Percentiles rank a stretch among this genome's conserved stretches.
Conservation (phyloP, 192 early-diverging fungal species). For the Coemansia reversa region DNA sequence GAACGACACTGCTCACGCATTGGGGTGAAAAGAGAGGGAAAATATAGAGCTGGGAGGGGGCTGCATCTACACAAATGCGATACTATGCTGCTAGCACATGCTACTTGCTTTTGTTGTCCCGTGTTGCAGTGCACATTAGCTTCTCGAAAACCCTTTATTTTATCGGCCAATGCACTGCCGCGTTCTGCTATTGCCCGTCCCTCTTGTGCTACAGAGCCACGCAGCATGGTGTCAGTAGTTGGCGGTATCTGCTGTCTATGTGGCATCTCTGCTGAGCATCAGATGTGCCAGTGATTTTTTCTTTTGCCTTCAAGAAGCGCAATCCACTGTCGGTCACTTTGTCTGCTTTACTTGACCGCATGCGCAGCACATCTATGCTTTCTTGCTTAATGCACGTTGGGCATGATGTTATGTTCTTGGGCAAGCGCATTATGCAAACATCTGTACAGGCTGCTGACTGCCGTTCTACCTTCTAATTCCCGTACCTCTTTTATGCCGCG, state of each 20-base stretch:
- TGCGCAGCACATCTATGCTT: background rate
- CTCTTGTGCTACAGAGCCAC: background rate
- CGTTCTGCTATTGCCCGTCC: slow-evolving; percentile 1
- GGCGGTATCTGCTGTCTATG: background rate
- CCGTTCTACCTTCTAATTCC: background rate
- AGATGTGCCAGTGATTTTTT: slow-evolving; percentile 4
- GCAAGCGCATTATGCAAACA: background rate
- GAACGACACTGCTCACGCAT: background rate
- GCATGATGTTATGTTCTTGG: background rate
- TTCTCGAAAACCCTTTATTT: background rate
- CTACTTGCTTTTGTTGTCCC: background rate
- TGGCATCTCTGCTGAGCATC: slow-evolving; percentile 12
- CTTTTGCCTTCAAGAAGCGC: background rate
- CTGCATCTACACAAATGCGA: background rate
- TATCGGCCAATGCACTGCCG: background rate
- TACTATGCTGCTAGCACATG: background rate
- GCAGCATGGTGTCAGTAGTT: background rate
- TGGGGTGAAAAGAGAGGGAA: background rate
- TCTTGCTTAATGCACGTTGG: background rate
- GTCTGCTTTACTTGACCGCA: background rate
- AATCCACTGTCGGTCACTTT: background rate
- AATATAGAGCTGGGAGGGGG: background rate
- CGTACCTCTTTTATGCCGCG: background rate
- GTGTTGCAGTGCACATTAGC: background rate
- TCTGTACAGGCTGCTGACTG: background rate